phyloP scores from a whole-genome alignment of 768 basidiomycete genomes.

The Hericium erinaceus region DNA sequence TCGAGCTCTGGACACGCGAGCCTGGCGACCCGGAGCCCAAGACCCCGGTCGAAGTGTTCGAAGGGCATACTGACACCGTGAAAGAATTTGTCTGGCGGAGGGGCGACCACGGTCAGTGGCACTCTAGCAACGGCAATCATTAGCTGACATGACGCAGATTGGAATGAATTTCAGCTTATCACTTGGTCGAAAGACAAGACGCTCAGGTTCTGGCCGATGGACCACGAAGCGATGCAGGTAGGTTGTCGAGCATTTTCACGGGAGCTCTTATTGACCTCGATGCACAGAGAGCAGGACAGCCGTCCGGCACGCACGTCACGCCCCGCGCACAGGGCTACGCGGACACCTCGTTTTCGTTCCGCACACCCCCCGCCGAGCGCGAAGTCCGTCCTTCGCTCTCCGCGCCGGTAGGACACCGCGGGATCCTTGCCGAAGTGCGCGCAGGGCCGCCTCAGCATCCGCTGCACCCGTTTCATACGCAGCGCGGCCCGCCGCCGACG shows the following conservation, averaged over 20 bases:
- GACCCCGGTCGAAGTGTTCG: conserved; percentile 62
- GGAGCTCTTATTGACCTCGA: background rate
- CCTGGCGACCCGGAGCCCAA: conserved; percentile 20
- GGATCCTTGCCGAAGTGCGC: conserved; percentile 64
- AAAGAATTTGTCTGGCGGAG: conserved; percentile 97
- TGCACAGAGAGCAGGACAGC: conserved; percentile 20
- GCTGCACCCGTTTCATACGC: conserved; percentile 21
- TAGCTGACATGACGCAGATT: conserved; percentile 17
- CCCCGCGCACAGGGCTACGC: conserved; percentile 11
- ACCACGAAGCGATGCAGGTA: conserved; percentile 60
- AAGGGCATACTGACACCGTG: conserved; percentile 87
- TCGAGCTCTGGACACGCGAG: conserved; percentile 71
- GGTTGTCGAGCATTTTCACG: conserved; percentile 4
- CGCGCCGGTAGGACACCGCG: conserved; percentile 56
- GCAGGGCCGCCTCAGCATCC: conserved; percentile 33
- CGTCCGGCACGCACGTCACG: conserved; percentile 7
- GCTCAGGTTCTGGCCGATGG: conserved; percentile 84
- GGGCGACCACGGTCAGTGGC: conserved; percentile 40
- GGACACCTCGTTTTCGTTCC: conserved; percentile 37
- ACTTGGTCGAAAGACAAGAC: conserved; percentile 90
- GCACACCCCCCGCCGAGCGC: conserved; percentile 37
- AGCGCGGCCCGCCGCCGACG: conserved; percentile 20
- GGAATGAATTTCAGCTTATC: conserved; percentile 51
- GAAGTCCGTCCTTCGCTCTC: conserved; percentile 31
- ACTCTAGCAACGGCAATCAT: background rate